A percentile compares a stretch with the other conserved stretches of the same genome.
phyloP scores from a whole-genome alignment of 129 eudicot species.

The Flaveria brownii region DNA sequence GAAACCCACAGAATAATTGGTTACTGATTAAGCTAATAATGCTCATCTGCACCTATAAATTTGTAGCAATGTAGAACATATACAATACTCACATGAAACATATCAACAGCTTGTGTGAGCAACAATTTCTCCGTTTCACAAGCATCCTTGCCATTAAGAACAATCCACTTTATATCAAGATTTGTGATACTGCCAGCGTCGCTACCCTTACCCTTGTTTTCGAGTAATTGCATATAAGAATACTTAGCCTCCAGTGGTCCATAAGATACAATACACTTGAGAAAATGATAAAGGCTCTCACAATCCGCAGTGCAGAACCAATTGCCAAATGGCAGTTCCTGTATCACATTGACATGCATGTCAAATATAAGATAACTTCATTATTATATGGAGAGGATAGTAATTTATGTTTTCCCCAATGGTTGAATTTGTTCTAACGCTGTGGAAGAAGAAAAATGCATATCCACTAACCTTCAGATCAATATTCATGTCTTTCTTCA shows the following conservation, averaged over 20 bases:
- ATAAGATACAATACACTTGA: slow-evolving; percentile 41
- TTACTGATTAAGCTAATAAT: slow-evolving; percentile 3
- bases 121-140: slow-evolving; percentile 48
- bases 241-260: slow-evolving; percentile 53
- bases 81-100: slow-evolving; percentile 72
- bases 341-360: slow-evolving; percentile 16
- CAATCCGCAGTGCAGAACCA: slow-evolving; percentile 78
- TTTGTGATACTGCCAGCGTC: slow-evolving; percentile 30
- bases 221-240: slow-evolving; percentile 36
- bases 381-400: background rate
- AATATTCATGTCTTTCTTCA: slow-evolving; percentile 58
- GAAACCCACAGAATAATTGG: slow-evolving; percentile 17
- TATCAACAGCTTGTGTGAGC: slow-evolving; percentile 60
- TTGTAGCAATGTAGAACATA: background rate
- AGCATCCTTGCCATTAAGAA: slow-evolving; percentile 57
- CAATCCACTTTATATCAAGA: slow-evolving; percentile 62
- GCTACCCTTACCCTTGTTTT: slow-evolving; percentile 41
- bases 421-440: background rate
- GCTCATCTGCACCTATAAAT: background rate
- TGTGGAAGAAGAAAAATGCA: background rate
- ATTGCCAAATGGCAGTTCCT: slow-evolving; percentile 75
- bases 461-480: slow-evolving; percentile 59
- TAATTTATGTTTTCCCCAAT: slow-evolving; percentile 6
- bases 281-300: slow-evolving; percentile 44
- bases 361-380: background rate